Conservation (phyloP, 2,329 filamentous ascomycete genomes). For the Stromatinia cepivora region DNA sequence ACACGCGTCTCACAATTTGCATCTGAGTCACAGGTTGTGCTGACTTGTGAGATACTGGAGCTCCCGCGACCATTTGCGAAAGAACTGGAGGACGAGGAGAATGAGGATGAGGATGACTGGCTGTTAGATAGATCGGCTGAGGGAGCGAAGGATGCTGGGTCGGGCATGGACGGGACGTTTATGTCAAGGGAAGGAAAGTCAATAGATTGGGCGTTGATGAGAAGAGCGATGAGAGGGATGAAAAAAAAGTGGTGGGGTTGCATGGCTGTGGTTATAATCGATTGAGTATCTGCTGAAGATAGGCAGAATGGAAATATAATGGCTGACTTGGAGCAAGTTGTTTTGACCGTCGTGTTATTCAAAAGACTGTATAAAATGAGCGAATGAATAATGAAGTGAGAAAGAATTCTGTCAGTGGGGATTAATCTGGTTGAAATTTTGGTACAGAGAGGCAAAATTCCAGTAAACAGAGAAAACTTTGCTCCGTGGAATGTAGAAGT, state of each 20-base stretch:
- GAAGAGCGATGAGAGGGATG: background rate
- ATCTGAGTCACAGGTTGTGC: background rate
- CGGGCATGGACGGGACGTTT: background rate
- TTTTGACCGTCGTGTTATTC: background rate
- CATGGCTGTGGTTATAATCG: background rate
- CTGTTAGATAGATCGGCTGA: background rate
- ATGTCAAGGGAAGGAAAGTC: background rate
- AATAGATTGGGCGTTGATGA: slow-evolving; percentile 4
- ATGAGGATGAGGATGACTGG: slow-evolving; percentile 5
- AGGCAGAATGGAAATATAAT: background rate
- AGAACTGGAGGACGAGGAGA: slow-evolving; percentile 15
- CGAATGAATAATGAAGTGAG: background rate
- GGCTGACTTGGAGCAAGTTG: background rate
- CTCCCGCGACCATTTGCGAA: background rate
- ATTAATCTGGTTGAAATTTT: background rate
- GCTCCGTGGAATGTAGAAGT: slow-evolving; percentile 9
- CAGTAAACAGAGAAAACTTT: background rate
- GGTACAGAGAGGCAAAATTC: slow-evolving; percentile 4
- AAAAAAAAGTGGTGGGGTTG: background rate
- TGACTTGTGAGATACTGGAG: background rate
- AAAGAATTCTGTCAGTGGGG: background rate
- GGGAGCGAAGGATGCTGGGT: background rate
- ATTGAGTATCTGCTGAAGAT: background rate
- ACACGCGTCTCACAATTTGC: slow-evolving; percentile 9
- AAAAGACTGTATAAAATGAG: background rate